Evolutionary conservation across 2,329 filamentous ascomycete genomes (phyloP), one percentile per base, ranked within the genome.

Genomic region (Ceratocystis papillata): DNA sequence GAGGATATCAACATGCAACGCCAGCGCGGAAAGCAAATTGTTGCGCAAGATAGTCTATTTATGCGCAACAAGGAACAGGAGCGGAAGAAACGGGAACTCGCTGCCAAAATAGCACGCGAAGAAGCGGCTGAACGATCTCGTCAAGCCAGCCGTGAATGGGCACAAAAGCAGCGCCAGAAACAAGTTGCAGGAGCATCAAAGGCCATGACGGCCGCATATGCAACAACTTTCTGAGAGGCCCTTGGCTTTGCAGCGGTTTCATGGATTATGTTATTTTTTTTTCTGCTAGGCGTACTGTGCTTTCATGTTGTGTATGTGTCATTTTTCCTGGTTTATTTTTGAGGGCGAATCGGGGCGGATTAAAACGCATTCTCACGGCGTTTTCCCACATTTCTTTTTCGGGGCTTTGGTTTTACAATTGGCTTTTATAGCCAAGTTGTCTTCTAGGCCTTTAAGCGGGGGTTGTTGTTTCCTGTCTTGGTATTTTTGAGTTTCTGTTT

Each of bases 41-140:
- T 80, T 67, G 76, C 77, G 45, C 77, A 80, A 30, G 83, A 86
- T 71, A 81, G 79, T 69, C 75, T 74, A 64, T 75, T 75, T 68
- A 73, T 73, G 1, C 76, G 77, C 53, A 79, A 79, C 59, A 79
- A 79, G 62, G 79, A 83, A 69, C 77, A 77, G 8, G 83, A 84
- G 72, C 80, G 76, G 70, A 77, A 76, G 7, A 80, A 82, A 68
- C 79, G 83, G 44, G 83, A 86, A 70, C 73, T 75, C 61, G 76
- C 78, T 46, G 79, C 83, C 15, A 83, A 80, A 70, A 71, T 76
- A 65, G 83, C 83, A 6, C 77, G 84, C 57, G 80, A 84, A 70
- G 77, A 84, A 70, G 84, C 84, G 28, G 83, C 84, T 8, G 83
- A 87, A 73, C 78, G 81, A 70, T 83, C 82, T 65, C 79, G 84